Conservation (phyloP, 306 rosid species). For the Erythrophleum fordii region DNA sequence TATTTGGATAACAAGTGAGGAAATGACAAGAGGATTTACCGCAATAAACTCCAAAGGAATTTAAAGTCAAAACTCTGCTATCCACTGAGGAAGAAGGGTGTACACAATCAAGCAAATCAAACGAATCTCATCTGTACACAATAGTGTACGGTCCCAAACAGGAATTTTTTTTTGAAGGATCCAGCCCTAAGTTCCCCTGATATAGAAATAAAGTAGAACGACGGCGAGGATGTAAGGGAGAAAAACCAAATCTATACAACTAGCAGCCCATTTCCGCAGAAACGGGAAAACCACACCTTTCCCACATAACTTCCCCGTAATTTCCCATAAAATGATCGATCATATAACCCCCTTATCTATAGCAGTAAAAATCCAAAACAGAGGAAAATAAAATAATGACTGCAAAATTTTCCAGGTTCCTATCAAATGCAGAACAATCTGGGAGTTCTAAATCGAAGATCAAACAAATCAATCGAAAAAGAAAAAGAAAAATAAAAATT, state of each 20-base stretch:
- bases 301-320: constrained; percentile 14
- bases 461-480: neutral
- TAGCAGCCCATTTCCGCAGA: constrained; percentile 19
- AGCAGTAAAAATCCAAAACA: constrained; percentile 35
- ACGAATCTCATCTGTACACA: constrained; percentile 15
- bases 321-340: neutral
- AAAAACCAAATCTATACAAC: constrained; percentile 24
- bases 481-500: neutral
- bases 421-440: constrained; percentile 35
- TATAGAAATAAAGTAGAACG: neutral
- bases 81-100: neutral
- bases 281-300: neutral
- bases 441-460: constrained; percentile 10
- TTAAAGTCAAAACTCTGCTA: neutral
- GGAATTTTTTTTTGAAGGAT: neutral
- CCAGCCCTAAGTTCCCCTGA: neutral
- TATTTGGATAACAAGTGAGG: neutral
- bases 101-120: neutral
- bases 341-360: neutral
- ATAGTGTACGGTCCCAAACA: neutral
- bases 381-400: neutral
- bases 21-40: neutral
- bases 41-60: neutral
- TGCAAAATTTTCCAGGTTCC: neutral
- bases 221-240: neutral